Base-by-base conservation (phyloP, 371 early-diverging fungal genomes). In the Lichtheimia corymbifera region DNA sequence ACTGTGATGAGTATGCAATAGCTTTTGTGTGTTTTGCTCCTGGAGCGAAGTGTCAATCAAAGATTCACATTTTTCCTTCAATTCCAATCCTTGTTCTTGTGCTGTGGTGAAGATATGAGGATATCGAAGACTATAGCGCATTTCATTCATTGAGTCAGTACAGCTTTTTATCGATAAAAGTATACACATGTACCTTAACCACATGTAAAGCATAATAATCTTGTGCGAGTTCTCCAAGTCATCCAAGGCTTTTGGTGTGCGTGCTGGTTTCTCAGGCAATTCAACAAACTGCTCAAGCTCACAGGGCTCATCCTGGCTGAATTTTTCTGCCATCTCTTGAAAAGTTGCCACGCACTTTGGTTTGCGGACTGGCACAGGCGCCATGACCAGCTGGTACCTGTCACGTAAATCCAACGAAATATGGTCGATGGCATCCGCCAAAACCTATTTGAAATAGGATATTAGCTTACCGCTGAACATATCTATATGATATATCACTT, bases 181-280 rank as follows among this genome's bases (percentile, higher is more conserved):
- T 5, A 42, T 42, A 47, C 55, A 17, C 12, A 54, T 56, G 62
- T 80, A 90, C 83, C 85, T 77, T 63, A 97, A 76, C 97, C 97
- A 97, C 71, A 95, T 78, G 62, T 94, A 97, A 24, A 93, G 63
- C 73, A 93, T 88, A 25, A 94, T 88, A 3, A 77, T 65, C 49
- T 89, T 85, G 67, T 97, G 97, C 42, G 66, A 59, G 14, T 65
- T 69, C 72, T 97, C 97, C 6, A 95, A 66, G 0, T 59, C 44
- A 4, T 61, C 45, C 22, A 96, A 72, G 12, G 62, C 65, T 42
- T 73, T 68, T 24, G 68, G 59, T 18, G 47, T 54, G 0, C 50
- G 61, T 6, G 50, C 56, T 14, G 82, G 70, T 3, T 35, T 51
- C 14, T 41, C 52, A 6, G 91, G 91, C 25, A 93, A 53, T 4